Evolutionary conservation across 2,329 filamentous ascomycete species (phyloP), one percentile per base, ranked within the genome.

Genomic region (Beauveria asiatica): DNA sequence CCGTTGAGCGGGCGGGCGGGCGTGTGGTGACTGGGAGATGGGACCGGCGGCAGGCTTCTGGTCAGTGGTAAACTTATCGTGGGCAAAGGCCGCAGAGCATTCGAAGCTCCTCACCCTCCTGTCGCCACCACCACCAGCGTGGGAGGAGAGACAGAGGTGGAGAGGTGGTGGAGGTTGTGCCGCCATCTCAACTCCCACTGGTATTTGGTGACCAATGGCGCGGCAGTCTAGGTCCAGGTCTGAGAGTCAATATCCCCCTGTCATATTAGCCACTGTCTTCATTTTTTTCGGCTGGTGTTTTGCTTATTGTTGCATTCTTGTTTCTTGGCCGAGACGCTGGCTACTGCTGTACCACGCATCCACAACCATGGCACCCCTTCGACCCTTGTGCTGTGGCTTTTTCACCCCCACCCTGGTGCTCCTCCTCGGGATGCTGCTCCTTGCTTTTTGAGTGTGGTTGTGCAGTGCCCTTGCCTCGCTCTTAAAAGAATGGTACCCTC

Each of bases 91-190:
- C 23, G 44, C 23, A 48, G 44, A 33, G 25, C 9, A 21, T 42
- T 56, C 23, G 45, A 27, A 60, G 39, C 48, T 46, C 48, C n/a
- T n/a, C n/a, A n/a, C n/a, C n/a, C n/a, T n/a, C n/a, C 25, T 51
- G 27, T 59, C 57, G 42, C 50, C 50, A 46, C 49, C 49, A 59
- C 16, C 57, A 16, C 16, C 33, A 23, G 39, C 27, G 16, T 50
- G 52, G 52, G 60, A 61, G 55, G 60, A 61, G 60, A 61, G 60
- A 61, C 60, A 61, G 59, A 44, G 55, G 60, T 61, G 60, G 60
- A 58, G 60, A 58, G 60, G 19, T 11, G 9, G 46, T 55, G 58
- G 60, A 56, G 59, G 49, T 45, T 37, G 50, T 50, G 49, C 49
- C 52, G 52, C 59, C 59, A 57, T 61, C 59, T 56, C 59, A 51